These are phyloP conservation scores for Cephaloascus fragrans DNA, from an alignment of 805 yeast species.

Conservation along the genomic window DNA sequence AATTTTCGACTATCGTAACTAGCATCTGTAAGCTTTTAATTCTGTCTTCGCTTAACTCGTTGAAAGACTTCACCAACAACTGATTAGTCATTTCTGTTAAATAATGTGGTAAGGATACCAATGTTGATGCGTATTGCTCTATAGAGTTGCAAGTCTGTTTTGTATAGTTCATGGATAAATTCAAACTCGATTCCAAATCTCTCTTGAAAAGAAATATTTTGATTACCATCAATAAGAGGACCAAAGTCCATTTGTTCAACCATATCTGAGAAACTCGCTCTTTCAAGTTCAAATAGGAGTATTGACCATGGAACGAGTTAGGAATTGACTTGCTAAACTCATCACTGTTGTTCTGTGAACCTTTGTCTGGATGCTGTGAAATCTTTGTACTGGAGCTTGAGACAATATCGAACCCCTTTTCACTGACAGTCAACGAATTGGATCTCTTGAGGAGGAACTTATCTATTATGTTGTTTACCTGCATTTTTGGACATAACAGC, in stretches of 20 bases:
- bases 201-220: constrained; percentile 51
- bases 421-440: background rate
- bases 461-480: background rate
- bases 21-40: constrained; percentile 31
- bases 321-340: background rate
- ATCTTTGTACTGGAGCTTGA: background rate
- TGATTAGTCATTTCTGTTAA: constrained; percentile 45
- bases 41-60: constrained; percentile 37
- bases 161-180: constrained; percentile 25
- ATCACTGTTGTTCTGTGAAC: too few species aligned
- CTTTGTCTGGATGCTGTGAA: background rate
- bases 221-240: constrained; percentile 42
- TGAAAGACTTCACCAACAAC: constrained; percentile 36
- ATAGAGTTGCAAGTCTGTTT: constrained; percentile 35
- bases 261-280: constrained; percentile 57
- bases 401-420: background rate
- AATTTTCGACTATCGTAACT: constrained; percentile 45
- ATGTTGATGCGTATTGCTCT: constrained; percentile 22
- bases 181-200: constrained; percentile 33
- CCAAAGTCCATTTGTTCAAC: constrained; percentile 55
- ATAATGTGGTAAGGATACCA: constrained; percentile 45
- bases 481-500: background rate
- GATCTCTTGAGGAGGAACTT: background rate
- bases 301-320: background rate
- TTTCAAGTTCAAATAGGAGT: constrained; percentile 31